Evolutionary conservation across 2,329 filamentous ascomycete genomes (phyloP).

Genomic region (Cladorrhinum sp.): DNA sequence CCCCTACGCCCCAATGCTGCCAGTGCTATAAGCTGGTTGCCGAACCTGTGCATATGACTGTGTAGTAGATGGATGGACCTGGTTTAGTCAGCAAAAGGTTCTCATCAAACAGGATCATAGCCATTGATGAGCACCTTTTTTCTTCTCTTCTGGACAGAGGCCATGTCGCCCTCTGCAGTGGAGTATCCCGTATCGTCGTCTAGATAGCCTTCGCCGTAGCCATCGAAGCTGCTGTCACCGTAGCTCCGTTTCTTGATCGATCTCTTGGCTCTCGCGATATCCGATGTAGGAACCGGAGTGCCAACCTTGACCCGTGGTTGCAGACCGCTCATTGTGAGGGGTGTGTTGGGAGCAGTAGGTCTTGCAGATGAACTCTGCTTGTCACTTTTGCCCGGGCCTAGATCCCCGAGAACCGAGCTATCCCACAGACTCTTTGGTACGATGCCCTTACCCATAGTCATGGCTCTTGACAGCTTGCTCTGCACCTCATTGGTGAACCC

Average conservation of each 20-base stretch:
- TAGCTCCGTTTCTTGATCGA: conserved; percentile 72
- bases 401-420: conserved; percentile 55
- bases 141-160: conserved; percentile 55
- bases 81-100: conserved; percentile 40
- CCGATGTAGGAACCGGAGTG: conserved; percentile 40
- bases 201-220: conserved; percentile 68
- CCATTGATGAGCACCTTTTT: conserved; percentile 55
- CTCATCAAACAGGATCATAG: conserved; percentile 26
- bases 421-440: conserved; percentile 57
- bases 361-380: conserved; percentile 43
- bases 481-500: conserved; percentile 48
- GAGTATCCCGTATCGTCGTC: conserved; percentile 68
- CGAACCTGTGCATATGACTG: conserved; percentile 42
- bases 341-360: conserved; percentile 53
- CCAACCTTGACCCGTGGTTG: conserved; percentile 38
- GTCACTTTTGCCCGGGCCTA: conserved; percentile 42
- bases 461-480: conserved; percentile 47
- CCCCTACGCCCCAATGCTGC: conserved; percentile 55
- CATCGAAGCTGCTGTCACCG: conserved; percentile 70
- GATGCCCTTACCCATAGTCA: conserved; percentile 55
- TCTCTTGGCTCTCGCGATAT: conserved; percentile 58
- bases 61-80: conserved; percentile 45
- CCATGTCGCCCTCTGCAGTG: conserved; percentile 64
- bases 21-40: conserved; percentile 55
- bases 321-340: conserved; percentile 35